Evolutionary conservation across 805 yeast species (phyloP), one percentile per base, ranked within the genome.

Genomic region (Starmera quercuum): DNA sequence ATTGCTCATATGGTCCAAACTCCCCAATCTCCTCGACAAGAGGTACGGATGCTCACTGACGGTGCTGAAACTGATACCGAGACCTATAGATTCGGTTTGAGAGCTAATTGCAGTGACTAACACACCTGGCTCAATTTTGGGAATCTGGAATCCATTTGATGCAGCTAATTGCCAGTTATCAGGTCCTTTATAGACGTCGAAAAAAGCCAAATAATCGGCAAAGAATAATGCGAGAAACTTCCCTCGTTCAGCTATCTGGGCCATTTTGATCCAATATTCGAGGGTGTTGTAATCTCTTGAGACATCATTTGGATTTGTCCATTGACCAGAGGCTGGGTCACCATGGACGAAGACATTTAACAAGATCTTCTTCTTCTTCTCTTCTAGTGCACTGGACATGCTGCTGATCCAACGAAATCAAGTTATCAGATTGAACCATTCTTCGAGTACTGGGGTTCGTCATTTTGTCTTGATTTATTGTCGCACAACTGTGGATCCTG

Each of bases 31-130:
- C 44, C 66, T 49, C 8, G 64, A 56, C 19, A 63, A 54, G 35
- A 48, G 61, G 31, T 57, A 63, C 0, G 68, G 68, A n/a, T 52
- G 55, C 32, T 64, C 68, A 38, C 59, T 55, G 16, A 64, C 51
- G 11, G 68, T 63, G 25, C 60, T 48, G 30, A 58, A 58, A 7
- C 69, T 63, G 22, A 64, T 35, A 8, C 64, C 68, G 42, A 63
- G 61, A 6, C 53, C 39, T 19, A 64, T 35, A 23, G 50, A 51
- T 30, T 58, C 41, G 5, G 68, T 64, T 10, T 50, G 62, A 1
- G 60, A 53, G n/a, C 66, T 63, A 56, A 64, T 45, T 3, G 64
- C 66, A 9, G 60, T 34, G 12, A 64, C 58, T 3, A 51, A 49
- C 7, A 61, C 55, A 40, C 56, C 44, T 9, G 68, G 68, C 31